phyloP scores from a whole-genome alignment of 345 rosid species.

The Sisymbrium irio region DNA sequence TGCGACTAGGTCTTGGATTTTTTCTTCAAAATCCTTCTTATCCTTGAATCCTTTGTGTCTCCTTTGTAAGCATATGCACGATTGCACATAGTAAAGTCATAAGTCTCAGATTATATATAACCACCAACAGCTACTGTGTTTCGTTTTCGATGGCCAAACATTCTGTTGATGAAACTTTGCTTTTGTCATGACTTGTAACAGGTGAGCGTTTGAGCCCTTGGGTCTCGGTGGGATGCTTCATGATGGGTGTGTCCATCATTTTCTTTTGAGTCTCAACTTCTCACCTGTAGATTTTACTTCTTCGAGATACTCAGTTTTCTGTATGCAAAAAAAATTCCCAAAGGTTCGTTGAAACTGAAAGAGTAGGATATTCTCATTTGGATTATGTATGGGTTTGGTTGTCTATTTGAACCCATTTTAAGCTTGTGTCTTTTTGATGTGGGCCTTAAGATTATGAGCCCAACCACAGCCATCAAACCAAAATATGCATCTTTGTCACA shows the following conservation, averaged over 20 bases:
- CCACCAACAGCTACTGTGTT: neutral
- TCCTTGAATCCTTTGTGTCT: neutral
- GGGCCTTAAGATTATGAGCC: neutral
- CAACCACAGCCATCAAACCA: neutral
- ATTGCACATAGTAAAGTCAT: neutral
- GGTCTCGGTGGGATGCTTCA: constrained; percentile 88
- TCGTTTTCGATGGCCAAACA: neutral
- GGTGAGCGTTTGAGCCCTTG: constrained; percentile 98
- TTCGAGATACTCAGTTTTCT: constrained; percentile 14
- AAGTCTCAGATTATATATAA: neutral
- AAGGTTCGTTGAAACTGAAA: neutral
- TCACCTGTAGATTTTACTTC: constrained; percentile 24
- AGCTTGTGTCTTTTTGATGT: constrained; percentile 7
- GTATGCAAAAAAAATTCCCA: constrained; percentile 9
- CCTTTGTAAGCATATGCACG: neutral
- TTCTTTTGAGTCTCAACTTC: constrained; percentile 54
- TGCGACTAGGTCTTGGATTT: neutral
- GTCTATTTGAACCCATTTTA: constrained; percentile 5
- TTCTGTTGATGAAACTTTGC: neutral
- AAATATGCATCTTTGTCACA: neutral
- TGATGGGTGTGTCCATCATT: constrained; percentile 80
- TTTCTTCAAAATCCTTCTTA: neutral
- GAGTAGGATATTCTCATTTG: neutral
- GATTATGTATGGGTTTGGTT: constrained; percentile 14
- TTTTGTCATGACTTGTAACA: constrained; percentile 22